Conservation (phyloP, 1,139 yeast genomes). For the Saccharomyces pastorianus region DNA sequence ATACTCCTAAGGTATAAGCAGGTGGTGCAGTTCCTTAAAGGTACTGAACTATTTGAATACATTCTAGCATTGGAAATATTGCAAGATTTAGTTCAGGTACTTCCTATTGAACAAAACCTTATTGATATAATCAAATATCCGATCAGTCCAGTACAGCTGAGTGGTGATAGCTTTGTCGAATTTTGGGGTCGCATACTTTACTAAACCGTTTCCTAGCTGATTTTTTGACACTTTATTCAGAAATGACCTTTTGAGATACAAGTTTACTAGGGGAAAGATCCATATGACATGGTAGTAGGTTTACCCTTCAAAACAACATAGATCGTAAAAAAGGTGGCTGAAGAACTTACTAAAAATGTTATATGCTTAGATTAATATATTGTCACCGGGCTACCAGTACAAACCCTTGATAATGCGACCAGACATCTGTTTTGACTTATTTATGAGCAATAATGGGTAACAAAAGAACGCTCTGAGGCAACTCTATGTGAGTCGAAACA, state of each 20-base stretch:
- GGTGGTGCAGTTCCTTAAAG: not conserved
- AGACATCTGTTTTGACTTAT: not conserved
- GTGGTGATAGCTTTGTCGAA: not conserved
- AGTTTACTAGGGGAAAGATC: too few species aligned
- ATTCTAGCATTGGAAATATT: constrained; percentile 5
- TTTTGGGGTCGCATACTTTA: not conserved
- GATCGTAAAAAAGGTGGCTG: too few species aligned
- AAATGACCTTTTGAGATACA: not conserved
- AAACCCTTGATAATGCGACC: too few species aligned
- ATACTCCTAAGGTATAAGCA: constrained; percentile 3
- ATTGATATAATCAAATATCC: not conserved
- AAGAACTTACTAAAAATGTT: too few species aligned
- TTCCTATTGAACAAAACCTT: constrained; percentile 5
- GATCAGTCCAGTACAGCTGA: not conserved
- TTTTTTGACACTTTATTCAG: not conserved
- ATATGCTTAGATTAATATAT: too few species aligned
- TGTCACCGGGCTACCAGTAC: too few species aligned
- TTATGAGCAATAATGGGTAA: not conserved
- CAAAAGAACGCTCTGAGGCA: not conserved
- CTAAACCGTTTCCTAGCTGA: not conserved
- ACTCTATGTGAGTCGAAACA: not conserved
- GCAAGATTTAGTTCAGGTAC: constrained; percentile 3
- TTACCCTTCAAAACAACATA: too few species aligned
- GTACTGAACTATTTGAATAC: constrained; percentile 2
- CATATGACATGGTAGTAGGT: too few species aligned